Conservation (phyloP, 108 stramenopile species). For the Nitzschia putrida region DNA sequence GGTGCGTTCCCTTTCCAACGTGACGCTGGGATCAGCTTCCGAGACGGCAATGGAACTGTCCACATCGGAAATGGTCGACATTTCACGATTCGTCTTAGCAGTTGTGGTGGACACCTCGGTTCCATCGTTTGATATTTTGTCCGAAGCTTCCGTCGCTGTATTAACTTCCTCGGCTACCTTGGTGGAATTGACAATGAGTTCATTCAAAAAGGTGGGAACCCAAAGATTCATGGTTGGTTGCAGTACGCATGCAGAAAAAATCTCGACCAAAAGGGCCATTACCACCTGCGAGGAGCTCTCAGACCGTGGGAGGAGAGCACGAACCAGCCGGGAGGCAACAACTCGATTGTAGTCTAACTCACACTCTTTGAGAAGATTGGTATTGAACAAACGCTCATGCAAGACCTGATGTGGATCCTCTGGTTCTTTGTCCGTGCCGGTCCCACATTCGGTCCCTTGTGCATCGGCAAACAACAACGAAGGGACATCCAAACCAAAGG, state of each 20-base stretch:
- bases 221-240: constrained; percentile 73
- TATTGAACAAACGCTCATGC: constrained; percentile 66
- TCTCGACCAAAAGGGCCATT: constrained; percentile 65
- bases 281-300: constrained; percentile 70
- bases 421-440: constrained; percentile 17
- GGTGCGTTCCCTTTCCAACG: neutral
- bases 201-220: constrained; percentile 70
- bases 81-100: neutral
- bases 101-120: neutral
- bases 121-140: neutral
- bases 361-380: constrained; percentile 63
- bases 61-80: neutral
- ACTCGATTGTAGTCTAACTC: constrained; percentile 87
- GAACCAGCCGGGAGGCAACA: constrained; percentile 62
- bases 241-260: constrained; percentile 62
- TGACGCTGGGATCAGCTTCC: neutral
- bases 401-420: constrained; percentile 57
- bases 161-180: constrained; percentile 16
- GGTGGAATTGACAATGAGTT: constrained; percentile 47
- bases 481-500: constrained; percentile 88
- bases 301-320: constrained; percentile 53
- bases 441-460: constrained; percentile 63
- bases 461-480: constrained; percentile 83
- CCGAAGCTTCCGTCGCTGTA: neutral
- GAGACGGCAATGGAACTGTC: neutral